Conservation (phyloP, 805 yeast genomes). For the Candida chilensis region DNA sequence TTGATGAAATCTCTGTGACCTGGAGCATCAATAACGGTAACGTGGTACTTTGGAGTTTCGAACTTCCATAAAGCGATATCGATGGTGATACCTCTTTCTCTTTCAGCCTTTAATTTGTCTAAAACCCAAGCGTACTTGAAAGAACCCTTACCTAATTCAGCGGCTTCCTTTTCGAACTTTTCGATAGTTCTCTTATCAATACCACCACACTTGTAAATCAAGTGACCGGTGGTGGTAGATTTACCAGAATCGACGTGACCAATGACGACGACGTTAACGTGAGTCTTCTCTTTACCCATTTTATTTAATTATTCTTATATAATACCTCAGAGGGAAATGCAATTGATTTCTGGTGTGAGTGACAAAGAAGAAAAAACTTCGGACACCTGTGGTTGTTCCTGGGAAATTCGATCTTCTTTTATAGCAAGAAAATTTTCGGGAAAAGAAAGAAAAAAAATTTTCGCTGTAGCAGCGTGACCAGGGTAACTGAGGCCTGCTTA, state of each 20-base stretch:
- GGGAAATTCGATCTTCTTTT: too few relatives aligned
- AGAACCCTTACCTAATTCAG: slow-evolving; percentile 94
- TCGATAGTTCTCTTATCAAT: slow-evolving; percentile 97
- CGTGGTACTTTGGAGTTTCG: slow-evolving; percentile 85
- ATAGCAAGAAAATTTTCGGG: too few relatives aligned
- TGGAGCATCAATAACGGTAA: slow-evolving; percentile 91
- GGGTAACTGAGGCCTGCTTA: too few relatives aligned
- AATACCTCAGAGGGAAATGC: too few relatives aligned
- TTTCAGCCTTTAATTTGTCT: slow-evolving; percentile 92
- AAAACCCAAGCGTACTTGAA: slow-evolving; percentile 98
- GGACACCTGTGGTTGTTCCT: too few relatives aligned
- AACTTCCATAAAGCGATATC: slow-evolving; percentile 90
- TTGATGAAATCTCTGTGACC: slow-evolving; percentile 96
- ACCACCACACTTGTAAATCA: slow-evolving; percentile 99
- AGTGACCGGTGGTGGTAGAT: slow-evolving; percentile 99
- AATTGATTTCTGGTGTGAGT: too few relatives aligned
- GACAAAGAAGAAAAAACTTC: too few relatives aligned
- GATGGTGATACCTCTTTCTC: slow-evolving; percentile 95
- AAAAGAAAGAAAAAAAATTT: too few relatives aligned
- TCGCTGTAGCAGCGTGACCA: too few relatives aligned
- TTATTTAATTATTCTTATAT: too few relatives aligned
- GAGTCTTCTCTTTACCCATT: slow-evolving; percentile 96
- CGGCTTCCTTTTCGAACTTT: slow-evolving; percentile 97
- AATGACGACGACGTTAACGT: slow-evolving; percentile 99
- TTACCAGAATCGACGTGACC: slow-evolving; percentile 99